These are phyloP conservation scores for Penicillium thymicola DNA, from an alignment of 2,329 filamentous ascomycete species.

Conservation along the genomic window DNA sequence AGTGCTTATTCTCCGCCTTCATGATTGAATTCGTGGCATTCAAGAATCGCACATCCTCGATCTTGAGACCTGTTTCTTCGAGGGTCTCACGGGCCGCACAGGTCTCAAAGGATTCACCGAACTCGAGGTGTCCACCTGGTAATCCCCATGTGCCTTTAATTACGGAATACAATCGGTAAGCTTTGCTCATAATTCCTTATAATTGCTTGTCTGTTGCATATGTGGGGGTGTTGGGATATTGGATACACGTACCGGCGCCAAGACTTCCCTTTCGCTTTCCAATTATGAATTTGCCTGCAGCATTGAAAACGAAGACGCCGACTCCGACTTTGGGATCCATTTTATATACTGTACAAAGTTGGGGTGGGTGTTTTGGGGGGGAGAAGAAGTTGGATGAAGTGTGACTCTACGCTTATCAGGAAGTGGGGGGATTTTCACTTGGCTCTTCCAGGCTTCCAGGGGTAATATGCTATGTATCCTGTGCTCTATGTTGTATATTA, in stretches of 20 bases:
- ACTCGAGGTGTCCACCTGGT: slow-evolving; percentile 73
- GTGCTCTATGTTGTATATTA: no score
- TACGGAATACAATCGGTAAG: not conserved
- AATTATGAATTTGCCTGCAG: slow-evolving; percentile 45
- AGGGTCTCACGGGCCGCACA: slow-evolving; percentile 66
- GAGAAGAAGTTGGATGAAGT: not conserved
- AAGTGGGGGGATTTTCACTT: not conserved
- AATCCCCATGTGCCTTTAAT: slow-evolving; percentile 60
- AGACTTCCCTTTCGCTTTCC: slow-evolving; percentile 49
- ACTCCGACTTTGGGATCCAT: slow-evolving; percentile 45
- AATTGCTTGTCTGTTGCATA: not conserved
- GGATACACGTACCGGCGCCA: slow-evolving; percentile 42
- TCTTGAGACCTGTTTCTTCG: slow-evolving; percentile 66
- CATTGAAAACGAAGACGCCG: slow-evolving; percentile 47
- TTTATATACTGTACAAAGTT: not conserved
- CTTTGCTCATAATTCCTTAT: not conserved
- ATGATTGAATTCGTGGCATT: slow-evolving; percentile 68
- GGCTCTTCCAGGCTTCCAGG: not conserved
- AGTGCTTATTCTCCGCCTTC: slow-evolving; percentile 60
- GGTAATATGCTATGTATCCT: no score
- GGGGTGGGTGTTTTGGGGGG: not conserved
- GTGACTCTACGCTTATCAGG: not conserved
- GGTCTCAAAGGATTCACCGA: slow-evolving; percentile 58
- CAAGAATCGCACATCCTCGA: slow-evolving; percentile 54
- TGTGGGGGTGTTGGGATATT: not conserved